These are phyloP conservation scores for Lithocarpus polystachyus DNA, from an alignment of 306 rosid genomes.

Conservation along the genomic window DNA sequence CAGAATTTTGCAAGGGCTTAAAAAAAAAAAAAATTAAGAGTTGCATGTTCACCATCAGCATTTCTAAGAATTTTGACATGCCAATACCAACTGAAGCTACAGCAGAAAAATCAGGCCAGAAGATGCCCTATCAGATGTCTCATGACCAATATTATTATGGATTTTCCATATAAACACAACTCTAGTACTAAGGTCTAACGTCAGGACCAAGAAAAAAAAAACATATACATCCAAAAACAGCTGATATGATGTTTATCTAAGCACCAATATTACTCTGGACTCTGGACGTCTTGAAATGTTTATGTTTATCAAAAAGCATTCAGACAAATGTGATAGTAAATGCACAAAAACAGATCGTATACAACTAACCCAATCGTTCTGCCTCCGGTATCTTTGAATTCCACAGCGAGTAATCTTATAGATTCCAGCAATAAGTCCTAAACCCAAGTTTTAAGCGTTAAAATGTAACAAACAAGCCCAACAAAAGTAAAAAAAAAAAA, in stretches of 20 bases:
- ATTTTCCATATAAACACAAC: background rate
- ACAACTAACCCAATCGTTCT: slow-evolving; percentile 79
- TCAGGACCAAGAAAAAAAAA: background rate
- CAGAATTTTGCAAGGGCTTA: background rate
- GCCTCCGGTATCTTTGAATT: slow-evolving; percentile 52
- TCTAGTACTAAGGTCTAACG: background rate
- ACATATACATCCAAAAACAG: background rate
- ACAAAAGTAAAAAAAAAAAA: background rate
- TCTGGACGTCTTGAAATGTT: background rate
- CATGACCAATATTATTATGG: background rate
- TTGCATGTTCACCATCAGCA: background rate
- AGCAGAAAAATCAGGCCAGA: background rate
- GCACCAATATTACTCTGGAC: background rate
- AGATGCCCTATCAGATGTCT: background rate
- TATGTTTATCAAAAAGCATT: background rate
- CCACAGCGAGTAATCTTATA: slow-evolving; percentile 59
- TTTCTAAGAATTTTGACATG: background rate
- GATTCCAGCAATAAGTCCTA: slow-evolving; percentile 74
- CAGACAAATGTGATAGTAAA: background rate
- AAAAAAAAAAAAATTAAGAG: background rate
- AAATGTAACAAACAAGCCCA: slow-evolving; percentile 22
- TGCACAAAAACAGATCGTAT: background rate
- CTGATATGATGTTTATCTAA: background rate
- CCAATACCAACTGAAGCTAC: background rate
- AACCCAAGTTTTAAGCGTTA: slow-evolving; percentile 12